Conservation (phyloP, 176 grass and related monocot species). For the Neostapfia colusana region DNA sequence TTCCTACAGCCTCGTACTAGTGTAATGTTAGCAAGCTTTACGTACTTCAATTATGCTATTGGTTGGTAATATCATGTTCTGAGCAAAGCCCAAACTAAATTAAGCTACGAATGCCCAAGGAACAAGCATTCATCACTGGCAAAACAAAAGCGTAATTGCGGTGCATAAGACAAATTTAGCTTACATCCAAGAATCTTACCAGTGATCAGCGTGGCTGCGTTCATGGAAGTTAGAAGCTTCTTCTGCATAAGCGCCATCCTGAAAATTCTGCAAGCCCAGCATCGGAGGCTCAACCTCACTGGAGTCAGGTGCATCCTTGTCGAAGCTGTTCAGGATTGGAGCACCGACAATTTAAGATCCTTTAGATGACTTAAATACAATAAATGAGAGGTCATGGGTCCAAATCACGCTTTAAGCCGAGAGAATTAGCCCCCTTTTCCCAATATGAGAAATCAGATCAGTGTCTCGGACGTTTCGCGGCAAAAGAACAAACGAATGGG, state of each 20-base stretch:
- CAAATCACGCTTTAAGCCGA: conserved; percentile 12
- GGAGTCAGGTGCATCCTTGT: conserved; percentile 73
- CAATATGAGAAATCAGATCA: conserved; percentile 33
- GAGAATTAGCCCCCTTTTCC: not conserved
- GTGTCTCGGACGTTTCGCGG: not conserved
- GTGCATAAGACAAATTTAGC: no score
- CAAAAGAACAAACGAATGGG: not conserved
- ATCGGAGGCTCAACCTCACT: conserved; percentile 60
- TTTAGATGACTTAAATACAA: not conserved
- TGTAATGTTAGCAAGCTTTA: not conserved
- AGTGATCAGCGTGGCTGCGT: conserved; percentile 62
- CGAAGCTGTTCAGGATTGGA: conserved; percentile 60
- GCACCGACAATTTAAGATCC: not conserved
- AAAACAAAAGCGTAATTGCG: no score
- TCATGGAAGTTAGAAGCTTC: conserved; percentile 73
- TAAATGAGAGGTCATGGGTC: conserved; percentile 3
- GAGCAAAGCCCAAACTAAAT: no score
- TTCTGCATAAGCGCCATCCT: conserved; percentile 62
- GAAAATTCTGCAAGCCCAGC: conserved; percentile 65
- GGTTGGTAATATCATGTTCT: no score
- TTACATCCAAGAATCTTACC: conserved; percentile 37
- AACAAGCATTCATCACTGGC: not conserved
- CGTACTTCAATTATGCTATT: not conserved
- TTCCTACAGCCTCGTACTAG: not conserved
- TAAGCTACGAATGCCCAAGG: not conserved